These are phyloP conservation scores for Rhizopus stolonifer DNA, from an alignment of 371 early-diverging fungal species.

Conservation along the genomic window DNA sequence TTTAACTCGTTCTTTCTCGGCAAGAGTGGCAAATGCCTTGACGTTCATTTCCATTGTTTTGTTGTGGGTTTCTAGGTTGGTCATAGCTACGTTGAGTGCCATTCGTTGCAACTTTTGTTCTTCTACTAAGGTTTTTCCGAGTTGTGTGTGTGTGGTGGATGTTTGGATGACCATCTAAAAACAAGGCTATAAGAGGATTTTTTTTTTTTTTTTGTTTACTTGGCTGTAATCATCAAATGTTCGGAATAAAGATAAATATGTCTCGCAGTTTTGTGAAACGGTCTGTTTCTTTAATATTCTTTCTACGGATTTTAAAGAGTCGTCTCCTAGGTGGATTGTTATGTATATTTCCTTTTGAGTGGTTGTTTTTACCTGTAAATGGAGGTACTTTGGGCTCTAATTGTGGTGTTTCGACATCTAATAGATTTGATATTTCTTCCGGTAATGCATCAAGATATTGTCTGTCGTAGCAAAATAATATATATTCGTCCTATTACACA, in stretches of 20 bases:
- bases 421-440: constrained; percentile 26
- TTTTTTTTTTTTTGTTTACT: constrained; percentile 19
- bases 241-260: constrained; percentile 24
- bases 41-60: constrained; percentile 4
- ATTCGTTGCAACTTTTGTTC: constrained; percentile 56
- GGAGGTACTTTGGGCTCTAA: constrained; percentile 31
- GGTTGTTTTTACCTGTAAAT: constrained; percentile 26
- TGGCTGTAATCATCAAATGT: constrained; percentile 35
- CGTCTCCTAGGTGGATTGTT: not conserved
- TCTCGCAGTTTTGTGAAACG: constrained; percentile 12
- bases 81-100: constrained; percentile 60
- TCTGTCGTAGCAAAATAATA: constrained; percentile 46
- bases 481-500: constrained; percentile 47
- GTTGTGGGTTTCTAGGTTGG: constrained; percentile 51
- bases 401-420: constrained; percentile 40
- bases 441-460: constrained; percentile 36
- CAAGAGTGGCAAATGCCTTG: constrained; percentile 10
- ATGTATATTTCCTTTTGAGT: not conserved
- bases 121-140: constrained; percentile 47
- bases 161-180: constrained; percentile 28
- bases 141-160: constrained; percentile 37
- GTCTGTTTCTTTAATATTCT: not conserved
- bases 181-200: not conserved
- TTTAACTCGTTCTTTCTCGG: constrained; percentile 26
- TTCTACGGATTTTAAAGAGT: not conserved